Base-by-base conservation (phyloP, 305 asterid genomes). In the Fraxinus xanthoxyloides region DNA sequence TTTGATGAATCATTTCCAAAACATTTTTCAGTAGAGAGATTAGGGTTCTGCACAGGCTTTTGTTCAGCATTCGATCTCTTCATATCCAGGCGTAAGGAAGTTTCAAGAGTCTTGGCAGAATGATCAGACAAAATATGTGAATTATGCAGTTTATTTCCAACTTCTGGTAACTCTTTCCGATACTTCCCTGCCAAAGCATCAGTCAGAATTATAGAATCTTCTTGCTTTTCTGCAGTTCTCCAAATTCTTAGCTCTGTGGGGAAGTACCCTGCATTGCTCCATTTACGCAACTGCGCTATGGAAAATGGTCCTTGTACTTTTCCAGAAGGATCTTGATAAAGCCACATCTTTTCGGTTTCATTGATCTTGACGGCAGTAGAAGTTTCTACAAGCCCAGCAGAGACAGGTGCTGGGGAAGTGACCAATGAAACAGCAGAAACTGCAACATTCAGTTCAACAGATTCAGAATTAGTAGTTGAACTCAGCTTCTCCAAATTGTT, bases 301-400 rank as follows among this genome's bases (percentile, higher is more conserved):
- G 99, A 93, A 87, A 97, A 97, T 36, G 99, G 97, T 32, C 99
- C 99, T 88, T 97, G 99, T 48, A 90, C 91, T 87, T 97, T 97
- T 48, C 97, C 95, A n/a, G 98, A 87, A 79, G 99, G 99, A 84
- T 97, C 99, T 87, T 86, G 76, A 88, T 97, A 97, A 79, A 91
- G 88, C 99, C 99, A 97, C 48, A 88, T 88, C 84, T 97, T 97
- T 87, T 97, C 97, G 0, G 97, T 88, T 85, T 93, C 98, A 51
- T 93, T 97, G 80, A 95, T 87, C 89, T 91, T 91, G 80, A 89
- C 83, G 19, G 82, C 69, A 80, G 40, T 69, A 69, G 76, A 70
- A 70, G 87, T 82, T 84, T 89, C 97, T 7, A 73, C 89, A 24
- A 79, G 87, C 72, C 84, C 89, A 73, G 89, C 70, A 72, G 90